These are phyloP conservation scores for Debaryomyces hansenii DNA, from an alignment of 805 yeast genomes.

Conservation along the genomic window DNA sequence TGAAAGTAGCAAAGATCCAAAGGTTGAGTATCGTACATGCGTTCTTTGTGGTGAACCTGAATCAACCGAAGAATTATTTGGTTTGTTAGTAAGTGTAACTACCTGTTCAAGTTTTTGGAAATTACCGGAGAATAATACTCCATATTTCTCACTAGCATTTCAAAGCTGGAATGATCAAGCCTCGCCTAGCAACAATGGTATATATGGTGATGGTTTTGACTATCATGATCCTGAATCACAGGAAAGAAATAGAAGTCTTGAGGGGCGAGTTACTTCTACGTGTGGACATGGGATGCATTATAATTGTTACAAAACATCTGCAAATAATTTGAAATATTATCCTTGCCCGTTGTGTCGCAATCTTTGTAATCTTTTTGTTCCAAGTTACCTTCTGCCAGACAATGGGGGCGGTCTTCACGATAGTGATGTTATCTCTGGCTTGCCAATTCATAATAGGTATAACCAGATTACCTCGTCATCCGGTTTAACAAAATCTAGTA, in stretches of 20 bases:
- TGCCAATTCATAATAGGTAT: slow-evolving; percentile 14
- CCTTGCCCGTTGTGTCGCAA: slow-evolving; percentile 55
- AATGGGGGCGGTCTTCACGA: slow-evolving; percentile 15
- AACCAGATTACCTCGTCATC: slow-evolving; percentile 23
- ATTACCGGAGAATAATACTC: slow-evolving; percentile 27
- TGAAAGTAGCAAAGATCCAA: slow-evolving; percentile 8
- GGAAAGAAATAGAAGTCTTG: slow-evolving; percentile 13
- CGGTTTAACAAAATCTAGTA: slow-evolving; percentile 26
- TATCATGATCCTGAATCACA: slow-evolving; percentile 12
- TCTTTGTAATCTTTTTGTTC: slow-evolving; percentile 44
- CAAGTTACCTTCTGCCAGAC: slow-evolving; percentile 35
- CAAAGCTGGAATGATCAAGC: slow-evolving; percentile 19
- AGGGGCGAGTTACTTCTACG: slow-evolving; percentile 33
- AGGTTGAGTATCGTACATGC: slow-evolving; percentile 39
- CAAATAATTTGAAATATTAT: slow-evolving; percentile 22
- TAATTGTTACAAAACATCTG: slow-evolving; percentile 38
- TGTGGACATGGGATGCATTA: slow-evolving; percentile 58
- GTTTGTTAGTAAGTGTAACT: slow-evolving; percentile 54
- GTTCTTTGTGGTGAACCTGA: slow-evolving; percentile 61
- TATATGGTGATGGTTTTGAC: slow-evolving; percentile 23
- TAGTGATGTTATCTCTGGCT: slow-evolving; percentile 6
- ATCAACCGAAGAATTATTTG: slow-evolving; percentile 47
- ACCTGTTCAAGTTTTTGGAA: slow-evolving; percentile 52
- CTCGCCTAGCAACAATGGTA: slow-evolving; percentile 14
- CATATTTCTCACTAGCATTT: slow-evolving; percentile 19